phyloP scores from a whole-genome alignment of 768 basidiomycete species.

The Suillus paluster region DNA sequence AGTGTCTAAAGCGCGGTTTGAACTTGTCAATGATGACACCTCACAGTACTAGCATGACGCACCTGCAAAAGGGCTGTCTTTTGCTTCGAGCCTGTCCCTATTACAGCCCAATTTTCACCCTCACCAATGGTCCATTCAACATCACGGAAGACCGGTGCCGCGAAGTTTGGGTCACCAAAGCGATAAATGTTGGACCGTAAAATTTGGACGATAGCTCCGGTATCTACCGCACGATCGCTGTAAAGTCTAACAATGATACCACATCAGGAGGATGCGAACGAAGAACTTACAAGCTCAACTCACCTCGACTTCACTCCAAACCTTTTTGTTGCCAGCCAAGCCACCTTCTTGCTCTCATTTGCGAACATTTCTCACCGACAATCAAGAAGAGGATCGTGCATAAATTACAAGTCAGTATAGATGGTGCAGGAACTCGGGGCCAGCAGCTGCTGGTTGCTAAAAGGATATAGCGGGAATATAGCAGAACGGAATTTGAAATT shows the following conservation, averaged over 20 bases:
- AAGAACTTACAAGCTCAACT: not conserved
- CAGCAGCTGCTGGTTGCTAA: no score
- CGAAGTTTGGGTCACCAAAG: slow-evolving; percentile 57
- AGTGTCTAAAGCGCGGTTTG: slow-evolving; percentile 50
- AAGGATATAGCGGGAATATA: no score
- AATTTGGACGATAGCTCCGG: slow-evolving; percentile 40
- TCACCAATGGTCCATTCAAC: slow-evolving; percentile 64
- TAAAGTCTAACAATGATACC: not conserved
- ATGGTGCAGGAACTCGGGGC: not conserved
- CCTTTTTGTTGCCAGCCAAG: not conserved
- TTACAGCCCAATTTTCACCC: slow-evolving; percentile 75
- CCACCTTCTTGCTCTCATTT: not conserved
- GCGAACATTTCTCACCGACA: not conserved
- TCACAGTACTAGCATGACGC: slow-evolving; percentile 15
- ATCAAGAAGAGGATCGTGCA: not conserved
- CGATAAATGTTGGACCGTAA: slow-evolving; percentile 57
- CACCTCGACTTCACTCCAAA: not conserved
- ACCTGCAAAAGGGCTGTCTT: slow-evolving; percentile 72
- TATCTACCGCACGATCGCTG: not conserved
- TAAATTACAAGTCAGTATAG: not conserved
- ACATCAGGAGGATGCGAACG: not conserved
- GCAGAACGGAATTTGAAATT: no score
- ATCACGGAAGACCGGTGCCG: slow-evolving; percentile 52
- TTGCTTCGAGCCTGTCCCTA: slow-evolving; percentile 66
- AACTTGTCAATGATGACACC: slow-evolving; percentile 1